Base-by-base conservation (phyloP, 768 basidiomycete species). In the Lentinula boryana region DNA sequence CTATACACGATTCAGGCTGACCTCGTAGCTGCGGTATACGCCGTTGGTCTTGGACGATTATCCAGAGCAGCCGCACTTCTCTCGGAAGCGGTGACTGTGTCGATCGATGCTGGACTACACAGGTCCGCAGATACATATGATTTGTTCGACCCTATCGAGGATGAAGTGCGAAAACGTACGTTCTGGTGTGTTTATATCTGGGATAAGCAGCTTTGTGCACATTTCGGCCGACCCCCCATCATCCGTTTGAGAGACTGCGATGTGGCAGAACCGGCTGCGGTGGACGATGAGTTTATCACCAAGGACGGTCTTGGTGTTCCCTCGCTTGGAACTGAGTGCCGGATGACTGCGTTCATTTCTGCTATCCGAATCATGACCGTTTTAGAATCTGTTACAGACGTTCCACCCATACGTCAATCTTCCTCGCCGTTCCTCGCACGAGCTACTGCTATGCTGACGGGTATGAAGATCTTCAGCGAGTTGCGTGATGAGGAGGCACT, bases 121-220 rank as follows among this genome's bases (percentile, higher is more conserved):
- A 88, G 94, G 56, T 89, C 86, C 43, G 87, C 90, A 0, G 92
- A 94, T 64, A 86, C 85, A 13, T 92, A 92, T 68, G 88, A 91
- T 68, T 80, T 91, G 56, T 96, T 97, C 70, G 88, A 94, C 72
- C 83, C 89, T 8, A 88, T 95, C 64, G 94, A 95, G 71, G 89
- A 91, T 62, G 93, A 96, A 71, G 86, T 94, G 32, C 84, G 95
- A 61, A 96, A 95, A 73, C 86, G 94, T 66, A 96, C 95, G 0
- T 97, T 97, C 72, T 97, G 94, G 93, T 92, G 92, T 62, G 92
- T 95, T 31, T 97, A 96, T 74, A 82, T 92, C 54, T 96, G 95
- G 95, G 95, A 97, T 74, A 96, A 97, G 74, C 94, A 95, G 68
- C 84, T 94, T 6, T 79, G 85, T 10, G 89, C 91, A 61, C 89